Evolutionary conservation across 2,329 filamentous ascomycete species (phyloP), one percentile per base, ranked within the genome.

Genomic region (Boeremia exigua): DNA sequence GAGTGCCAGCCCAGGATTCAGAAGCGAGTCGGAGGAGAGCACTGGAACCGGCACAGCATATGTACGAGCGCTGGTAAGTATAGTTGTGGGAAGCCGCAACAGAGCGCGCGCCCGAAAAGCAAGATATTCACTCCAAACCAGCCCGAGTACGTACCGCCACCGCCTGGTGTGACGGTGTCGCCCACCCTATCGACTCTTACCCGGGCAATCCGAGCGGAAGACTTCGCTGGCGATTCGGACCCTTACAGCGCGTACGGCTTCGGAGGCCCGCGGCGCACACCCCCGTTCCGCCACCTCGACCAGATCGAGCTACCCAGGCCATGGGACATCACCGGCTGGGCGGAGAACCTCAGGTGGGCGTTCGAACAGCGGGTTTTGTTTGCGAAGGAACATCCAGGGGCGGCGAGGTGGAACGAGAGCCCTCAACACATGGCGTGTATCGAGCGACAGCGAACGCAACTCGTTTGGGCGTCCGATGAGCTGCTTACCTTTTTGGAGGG

Each of bases 271-370:
- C 63, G 67, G 4, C 29, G 37, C 4, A 28, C 17, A 1, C 44
- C 61, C 4, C 67, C 64, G 10, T 71, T 59, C 48, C 67, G 66
- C 17, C 27, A 43, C 17, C 63, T 69, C 1, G 42, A 61, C 17
- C 51, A 51, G 15, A 53, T 69, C 30, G 25, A 32, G 2, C 48
- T 45, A 6, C 64, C 60, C 25, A 17, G 60, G 19, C 32, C 38
- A 34, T 45, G 46, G 27, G 68, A 70, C 23, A 29, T 57, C 14
- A 63, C 62, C 33, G 55, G 42, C 12, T 72, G 67, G 64, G 65
- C 67, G 1, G 68, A 70, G 49, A 69, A 70, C 17, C 27, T 70
- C 11, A 51, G 66, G 8, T 70, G 65, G 64, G 61, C 61, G 0
- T 53, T 44, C 2, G 64, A 67, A 36, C 69, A 69, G 38, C 42